phyloP scores from a whole-genome alignment of 2,329 filamentous ascomycete genomes.

The Monosporascus sp. region DNA sequence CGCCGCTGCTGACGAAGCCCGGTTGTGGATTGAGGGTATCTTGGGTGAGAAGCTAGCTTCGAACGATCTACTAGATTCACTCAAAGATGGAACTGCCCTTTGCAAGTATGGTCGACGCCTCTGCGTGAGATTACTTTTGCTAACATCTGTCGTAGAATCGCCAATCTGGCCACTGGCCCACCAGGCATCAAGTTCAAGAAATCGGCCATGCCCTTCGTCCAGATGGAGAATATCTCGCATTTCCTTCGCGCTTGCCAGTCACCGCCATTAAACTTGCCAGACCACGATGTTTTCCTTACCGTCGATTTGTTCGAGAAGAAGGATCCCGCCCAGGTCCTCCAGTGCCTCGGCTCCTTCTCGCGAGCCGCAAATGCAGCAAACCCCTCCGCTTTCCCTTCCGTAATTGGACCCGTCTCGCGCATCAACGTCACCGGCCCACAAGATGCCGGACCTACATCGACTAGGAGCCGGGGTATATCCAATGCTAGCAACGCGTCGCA shows the following conservation, averaged over 20 bases:
- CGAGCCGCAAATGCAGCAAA: conserved; percentile 72
- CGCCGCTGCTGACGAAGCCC: conserved; percentile 78
- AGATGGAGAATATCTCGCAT: conserved; percentile 99
- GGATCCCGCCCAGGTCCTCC: conserved; percentile 90
- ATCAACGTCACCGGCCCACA: conserved; percentile 59
- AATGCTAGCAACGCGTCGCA: conserved; percentile 55
- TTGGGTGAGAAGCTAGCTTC: conserved; percentile 67
- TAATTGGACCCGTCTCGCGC: conserved; percentile 68
- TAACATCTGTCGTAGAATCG: conserved; percentile 51
- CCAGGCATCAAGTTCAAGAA: conserved; percentile 85
- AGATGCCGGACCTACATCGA: conserved; percentile 51
- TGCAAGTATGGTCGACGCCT: conserved; percentile 65
- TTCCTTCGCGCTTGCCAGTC: conserved; percentile 85
- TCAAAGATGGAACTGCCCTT: conserved; percentile 87
- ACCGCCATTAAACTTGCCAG: conserved; percentile 77
- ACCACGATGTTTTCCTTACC: conserved; percentile 94
- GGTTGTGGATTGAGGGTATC: conserved; percentile 77
- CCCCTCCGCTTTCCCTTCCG: conserved; percentile 65
- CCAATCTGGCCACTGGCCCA: conserved; percentile 71
- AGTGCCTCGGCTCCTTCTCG: conserved; percentile 89
- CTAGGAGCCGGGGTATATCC: conserved; percentile 43
- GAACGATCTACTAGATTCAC: conserved; percentile 72
- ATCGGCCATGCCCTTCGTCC: conserved; percentile 94
- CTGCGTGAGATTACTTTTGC: conserved; percentile 1
- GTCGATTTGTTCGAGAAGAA: conserved; percentile 95